Evolutionary conservation across 352 stramenopile species (phyloP).

Genomic region (Phytophthora sp.): DNA sequence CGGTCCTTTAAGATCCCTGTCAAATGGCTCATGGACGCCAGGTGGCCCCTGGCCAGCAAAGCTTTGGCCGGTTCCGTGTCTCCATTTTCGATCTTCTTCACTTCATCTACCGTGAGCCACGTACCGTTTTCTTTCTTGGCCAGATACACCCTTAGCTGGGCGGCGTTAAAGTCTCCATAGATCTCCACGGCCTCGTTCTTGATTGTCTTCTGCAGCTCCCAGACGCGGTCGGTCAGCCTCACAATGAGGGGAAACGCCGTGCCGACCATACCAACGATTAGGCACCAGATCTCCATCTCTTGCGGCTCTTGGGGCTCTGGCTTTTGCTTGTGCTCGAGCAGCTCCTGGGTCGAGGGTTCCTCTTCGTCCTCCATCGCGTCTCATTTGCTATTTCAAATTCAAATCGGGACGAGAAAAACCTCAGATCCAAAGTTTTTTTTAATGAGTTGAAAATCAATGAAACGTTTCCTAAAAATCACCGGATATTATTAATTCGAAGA

Average conservation of each 20-base stretch:
- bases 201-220: slow-evolving; percentile 37
- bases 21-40: slow-evolving; percentile 32
- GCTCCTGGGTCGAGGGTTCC: slow-evolving; percentile 5
- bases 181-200: slow-evolving; percentile 37
- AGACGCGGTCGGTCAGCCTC: slow-evolving; percentile 25
- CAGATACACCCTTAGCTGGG: slow-evolving; percentile 28
- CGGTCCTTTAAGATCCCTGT: slow-evolving; percentile 18
- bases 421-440: slow-evolving; percentile 4
- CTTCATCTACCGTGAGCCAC: slow-evolving; percentile 25
- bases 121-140: slow-evolving; percentile 24
- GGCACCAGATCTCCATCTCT: slow-evolving; percentile 31
- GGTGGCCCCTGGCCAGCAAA: slow-evolving; percentile 24
- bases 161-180: slow-evolving; percentile 34
- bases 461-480: too few relatives aligned
- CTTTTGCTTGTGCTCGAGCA: slow-evolving; percentile 13
- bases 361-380: slow-evolving; percentile 13
- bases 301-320: slow-evolving; percentile 9
- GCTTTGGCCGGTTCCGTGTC: slow-evolving; percentile 6
- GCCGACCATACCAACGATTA: slow-evolving; percentile 38
- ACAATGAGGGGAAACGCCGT: slow-evolving; percentile 33
- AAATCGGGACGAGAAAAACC: slow-evolving; percentile 14
- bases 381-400: slow-evolving; percentile 1
- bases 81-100: slow-evolving; percentile 29
- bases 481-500: too few relatives aligned
- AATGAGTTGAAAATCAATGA: too few relatives aligned